Conservation (phyloP, 805 yeast species). For the Kurtzmaniella fragi region DNA sequence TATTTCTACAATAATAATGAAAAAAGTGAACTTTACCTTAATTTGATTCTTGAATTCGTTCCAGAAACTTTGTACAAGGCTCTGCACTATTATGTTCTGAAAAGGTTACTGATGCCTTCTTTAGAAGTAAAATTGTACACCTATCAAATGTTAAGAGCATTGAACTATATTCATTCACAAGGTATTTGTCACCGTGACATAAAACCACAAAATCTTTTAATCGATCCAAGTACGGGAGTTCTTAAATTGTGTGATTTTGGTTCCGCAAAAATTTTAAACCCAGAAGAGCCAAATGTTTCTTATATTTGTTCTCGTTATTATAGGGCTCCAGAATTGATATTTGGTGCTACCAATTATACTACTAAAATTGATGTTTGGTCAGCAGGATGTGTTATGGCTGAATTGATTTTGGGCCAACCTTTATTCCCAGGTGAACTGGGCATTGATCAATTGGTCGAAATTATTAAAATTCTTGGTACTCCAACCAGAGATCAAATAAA, state of each 20-base stretch:
- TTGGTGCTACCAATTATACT: conserved; percentile 95
- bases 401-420: conserved; percentile 90
- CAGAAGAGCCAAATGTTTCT: conserved; percentile 90
- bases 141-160: conserved; percentile 68
- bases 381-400: conserved; percentile 98
- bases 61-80: conserved; percentile 97
- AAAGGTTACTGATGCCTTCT: conserved; percentile 76
- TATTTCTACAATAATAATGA: conserved; percentile 76
- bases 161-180: conserved; percentile 70
- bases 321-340: conserved; percentile 95
- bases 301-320: conserved; percentile 96
- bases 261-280: conserved; percentile 84
- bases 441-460: conserved; percentile 94
- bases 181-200: conserved; percentile 92
- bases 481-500: conserved; percentile 89
- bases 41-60: conserved; percentile 83
- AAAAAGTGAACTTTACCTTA: conserved; percentile 75
- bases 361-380: conserved; percentile 98
- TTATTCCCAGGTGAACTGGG: conserved; percentile 97
- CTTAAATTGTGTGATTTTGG: conserved; percentile 96
- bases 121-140: conserved; percentile 85
- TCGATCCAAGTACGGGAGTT: conserved; percentile 80
- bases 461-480: conserved; percentile 92
- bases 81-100: conserved; percentile 73
- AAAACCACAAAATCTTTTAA: conserved; percentile 83